Evolutionary conservation across 2,329 filamentous ascomycete genomes (phyloP).

Genomic region (Pseudogymnoascus verrucosus): DNA sequence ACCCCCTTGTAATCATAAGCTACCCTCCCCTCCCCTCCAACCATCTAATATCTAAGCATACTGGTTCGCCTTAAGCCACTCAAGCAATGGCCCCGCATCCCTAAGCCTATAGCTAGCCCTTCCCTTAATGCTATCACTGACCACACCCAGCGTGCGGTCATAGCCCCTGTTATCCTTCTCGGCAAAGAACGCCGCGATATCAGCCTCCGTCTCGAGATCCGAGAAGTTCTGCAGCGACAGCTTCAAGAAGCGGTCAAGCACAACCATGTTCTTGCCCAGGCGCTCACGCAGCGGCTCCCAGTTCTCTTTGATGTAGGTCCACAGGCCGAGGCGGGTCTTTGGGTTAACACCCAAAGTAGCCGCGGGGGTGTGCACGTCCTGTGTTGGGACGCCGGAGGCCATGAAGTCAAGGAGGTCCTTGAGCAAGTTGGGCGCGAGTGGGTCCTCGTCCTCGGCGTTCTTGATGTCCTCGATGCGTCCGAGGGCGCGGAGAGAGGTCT

Average conservation of each 20-base stretch:
- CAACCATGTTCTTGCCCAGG: constrained; percentile 72
- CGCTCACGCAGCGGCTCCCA: constrained; percentile 67
- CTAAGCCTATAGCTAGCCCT: constrained; percentile 75
- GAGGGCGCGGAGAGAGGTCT: constrained; percentile 70
- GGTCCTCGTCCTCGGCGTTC: background rate
- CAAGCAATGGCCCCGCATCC: constrained; percentile 63
- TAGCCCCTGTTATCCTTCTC: constrained; percentile 80
- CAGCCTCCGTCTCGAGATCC: constrained; percentile 57
- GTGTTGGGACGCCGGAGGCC: constrained; percentile 73
- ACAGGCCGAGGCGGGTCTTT: constrained; percentile 64
- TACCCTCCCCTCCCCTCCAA: background rate
- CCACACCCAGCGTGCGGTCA: constrained; percentile 76
- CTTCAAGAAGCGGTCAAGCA: constrained; percentile 82
- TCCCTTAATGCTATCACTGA: constrained; percentile 76
- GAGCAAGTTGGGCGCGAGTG: constrained; percentile 48
- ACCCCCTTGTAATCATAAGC: constrained; percentile 15
- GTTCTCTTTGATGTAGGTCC: constrained; percentile 78
- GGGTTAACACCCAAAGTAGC: constrained; percentile 64
- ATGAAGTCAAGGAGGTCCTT: constrained; percentile 63
- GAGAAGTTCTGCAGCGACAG: constrained; percentile 72
- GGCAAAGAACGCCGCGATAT: constrained; percentile 79
- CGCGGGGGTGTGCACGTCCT: constrained; percentile 82
- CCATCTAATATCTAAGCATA: constrained; percentile 38
- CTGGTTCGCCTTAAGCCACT: constrained; percentile 64
- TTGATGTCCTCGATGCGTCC: constrained; percentile 58